Evolutionary conservation across 108 stramenopile genomes (phyloP), one percentile per base, ranked within the genome.

Genomic region (Craspedostauros australis): DNA sequence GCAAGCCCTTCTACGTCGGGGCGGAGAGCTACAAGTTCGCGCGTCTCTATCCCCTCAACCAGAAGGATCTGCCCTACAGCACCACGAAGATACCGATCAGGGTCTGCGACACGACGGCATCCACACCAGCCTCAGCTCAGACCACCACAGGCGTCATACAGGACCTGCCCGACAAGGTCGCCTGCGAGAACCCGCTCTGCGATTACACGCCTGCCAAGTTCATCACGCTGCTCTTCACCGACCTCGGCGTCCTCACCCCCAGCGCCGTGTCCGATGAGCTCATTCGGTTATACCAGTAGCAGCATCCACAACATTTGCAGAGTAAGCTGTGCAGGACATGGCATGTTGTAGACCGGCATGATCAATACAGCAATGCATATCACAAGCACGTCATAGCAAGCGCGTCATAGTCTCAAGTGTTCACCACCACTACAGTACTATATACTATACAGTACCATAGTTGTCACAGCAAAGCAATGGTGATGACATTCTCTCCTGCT

Each of bases 21-120:
- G 95, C 94, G 6, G 96, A 99, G 72, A 87, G 82, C 51, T 99
- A 95, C 67, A 99, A 99, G 54, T 99, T 99, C 72, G 92, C 96
- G 4, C 82, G 98, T 19, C 47, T 97, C 47, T 99, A 87, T 63
- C 98, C 98, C 5, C 60, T 99, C 53, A 82, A 77, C 50, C 96
- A 99, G 72, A 46, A 70, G 22, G 98, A 99, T 65, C 62, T 95
- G 3, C 87, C 92, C 5, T 59, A 46, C n/a, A n/a, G n/a, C n/a
- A 53, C 33, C 36, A 49, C 48, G 33, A 70, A 32, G 27, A 49
- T 27, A 3, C 45, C 68, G 29, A 38, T 82, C 50, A 42, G 60
- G 26, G 84, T 74, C 47, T 51, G 76, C 5, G 80, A 89, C 64
- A 87, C 76, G 1, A 57, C 78, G n/a, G 0, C 43, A 28, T 39